These are phyloP conservation scores for Pythium insidiosum DNA, from an alignment of 352 stramenopile genomes.

Conservation along the genomic window DNA sequence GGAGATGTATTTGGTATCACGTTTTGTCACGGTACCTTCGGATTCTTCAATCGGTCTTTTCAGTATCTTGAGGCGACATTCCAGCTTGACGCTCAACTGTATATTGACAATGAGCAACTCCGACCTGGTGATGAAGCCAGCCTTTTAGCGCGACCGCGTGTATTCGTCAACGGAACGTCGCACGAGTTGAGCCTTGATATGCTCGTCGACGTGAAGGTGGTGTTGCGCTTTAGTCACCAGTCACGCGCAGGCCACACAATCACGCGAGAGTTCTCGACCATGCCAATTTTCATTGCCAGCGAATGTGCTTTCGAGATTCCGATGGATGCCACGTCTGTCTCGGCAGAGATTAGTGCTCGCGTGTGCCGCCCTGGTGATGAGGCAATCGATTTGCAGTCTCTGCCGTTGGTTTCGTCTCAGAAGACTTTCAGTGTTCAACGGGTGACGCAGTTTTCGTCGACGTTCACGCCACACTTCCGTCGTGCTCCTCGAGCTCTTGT, in stretches of 20 bases:
- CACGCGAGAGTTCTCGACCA: neutral
- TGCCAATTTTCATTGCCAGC: neutral
- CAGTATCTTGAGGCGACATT: conserved; percentile 28
- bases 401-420: conserved; percentile 20
- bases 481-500: conserved; percentile 5
- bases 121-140: conserved; percentile 27
- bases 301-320: conserved; percentile 2
- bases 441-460: conserved; percentile 21
- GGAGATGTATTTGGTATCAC: conserved; percentile 34
- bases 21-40: conserved; percentile 30
- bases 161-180: conserved; percentile 5
- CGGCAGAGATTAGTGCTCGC: conserved; percentile 14
- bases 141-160: conserved; percentile 16
- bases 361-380: neutral
- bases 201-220: conserved; percentile 11
- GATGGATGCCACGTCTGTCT: neutral
- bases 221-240: conserved; percentile 10
- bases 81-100: conserved; percentile 25
- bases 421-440: conserved; percentile 31
- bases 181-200: conserved; percentile 1
- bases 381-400: neutral
- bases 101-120: conserved; percentile 47
- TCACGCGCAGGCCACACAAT: too few species aligned
- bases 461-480: conserved; percentile 31
- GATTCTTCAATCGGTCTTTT: conserved; percentile 28